A percentile compares a stretch with the other conserved stretches of the same genome.
Conservation (phyloP, 2,329 filamentous ascomycete genomes). For the Onygenales sp. region DNA sequence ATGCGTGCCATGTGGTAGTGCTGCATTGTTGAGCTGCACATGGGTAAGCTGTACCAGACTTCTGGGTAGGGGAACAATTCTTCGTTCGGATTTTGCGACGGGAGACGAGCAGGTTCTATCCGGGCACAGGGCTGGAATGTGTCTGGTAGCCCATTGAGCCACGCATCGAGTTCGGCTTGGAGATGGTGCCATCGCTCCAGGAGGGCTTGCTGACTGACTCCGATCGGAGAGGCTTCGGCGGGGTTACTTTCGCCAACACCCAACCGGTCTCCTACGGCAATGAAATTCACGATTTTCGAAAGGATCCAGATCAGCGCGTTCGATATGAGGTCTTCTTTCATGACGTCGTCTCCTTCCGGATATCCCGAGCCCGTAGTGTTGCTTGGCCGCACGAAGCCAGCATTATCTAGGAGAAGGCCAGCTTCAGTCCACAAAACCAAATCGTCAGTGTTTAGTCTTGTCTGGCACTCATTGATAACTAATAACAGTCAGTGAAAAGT, state of each 20-base stretch:
- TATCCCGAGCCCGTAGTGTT: conserved; percentile 25
- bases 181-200: conserved; percentile 43
- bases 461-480: conserved; percentile 50
- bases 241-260: conserved; percentile 19
- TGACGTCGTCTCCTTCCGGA: conserved; percentile 31
- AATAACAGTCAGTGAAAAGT: conserved; percentile 5
- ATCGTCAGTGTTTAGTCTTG: conserved; percentile 53
- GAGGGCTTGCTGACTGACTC: conserved; percentile 31
- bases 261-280: conserved; percentile 47
- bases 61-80: conserved; percentile 39
- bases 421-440: conserved; percentile 55
- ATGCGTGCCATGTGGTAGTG: conserved; percentile 37
- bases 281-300: conserved; percentile 57
- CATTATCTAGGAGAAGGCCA: conserved; percentile 48
- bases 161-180: conserved; percentile 48
- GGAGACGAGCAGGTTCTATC: conserved; percentile 28
- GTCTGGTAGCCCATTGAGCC: conserved; percentile 50
- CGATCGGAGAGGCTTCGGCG: conserved; percentile 19
- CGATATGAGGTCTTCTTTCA: conserved; percentile 54
- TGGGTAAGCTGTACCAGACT: conserved; percentile 56
- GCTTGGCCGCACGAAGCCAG: conserved; percentile 40
- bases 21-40: conserved; percentile 54
- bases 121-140: conserved; percentile 50
- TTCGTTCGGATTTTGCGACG: conserved; percentile 20
- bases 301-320: conserved; percentile 58